Evolutionary conservation across 2,329 filamentous ascomycete genomes (phyloP), one percentile per base, ranked within the genome.

Genomic region (Arthroderma sp.): DNA sequence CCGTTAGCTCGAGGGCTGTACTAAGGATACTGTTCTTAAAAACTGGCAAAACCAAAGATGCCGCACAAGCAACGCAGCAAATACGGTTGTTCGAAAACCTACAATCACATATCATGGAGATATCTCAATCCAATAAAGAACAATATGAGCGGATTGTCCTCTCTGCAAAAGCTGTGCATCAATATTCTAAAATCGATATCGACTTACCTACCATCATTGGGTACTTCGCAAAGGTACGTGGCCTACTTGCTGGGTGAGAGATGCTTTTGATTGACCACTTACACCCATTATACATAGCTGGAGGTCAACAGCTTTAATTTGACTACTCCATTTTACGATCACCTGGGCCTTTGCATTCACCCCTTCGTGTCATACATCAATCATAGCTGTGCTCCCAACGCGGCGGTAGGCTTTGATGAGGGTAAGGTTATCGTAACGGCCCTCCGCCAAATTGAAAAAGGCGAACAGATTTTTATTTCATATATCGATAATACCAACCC

Each of bases 301-400:
- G 66, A 77, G 30, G 63, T 74, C 40, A 82, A 82, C 52, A 70
- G 72, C 2, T 64, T 79, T 46, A 77, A 75, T 5, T 61, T 81
- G 3, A 71, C 73, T 11, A 75, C 68, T 2, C 66, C 71, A 4
- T 65, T 70, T 10, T 69, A 73, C 40, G 76, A 79, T 51, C 70
- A 73, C 1, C 60, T 81, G 22, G 78, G 78, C 1, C 61, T 79
- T n/a, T 71, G 71, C 32, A 55, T 80, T 10, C 73, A 80, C 48
- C 73, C 75, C 0, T 63, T 68, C 11, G 64, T 73, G 2, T 66
- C 72, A 29, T 60, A 70, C 10, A 65, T 77, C 37, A 82, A 82
- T 49, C 78, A 82, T 55, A 78, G 74, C 37, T 82, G 78, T 54
- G 66, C 71, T 27, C 74, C 75, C 3, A 82, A 81, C 51, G 69